Conservation (phyloP, 1,284 basidiomycete species). For the Phenoliferia sp. region DNA sequence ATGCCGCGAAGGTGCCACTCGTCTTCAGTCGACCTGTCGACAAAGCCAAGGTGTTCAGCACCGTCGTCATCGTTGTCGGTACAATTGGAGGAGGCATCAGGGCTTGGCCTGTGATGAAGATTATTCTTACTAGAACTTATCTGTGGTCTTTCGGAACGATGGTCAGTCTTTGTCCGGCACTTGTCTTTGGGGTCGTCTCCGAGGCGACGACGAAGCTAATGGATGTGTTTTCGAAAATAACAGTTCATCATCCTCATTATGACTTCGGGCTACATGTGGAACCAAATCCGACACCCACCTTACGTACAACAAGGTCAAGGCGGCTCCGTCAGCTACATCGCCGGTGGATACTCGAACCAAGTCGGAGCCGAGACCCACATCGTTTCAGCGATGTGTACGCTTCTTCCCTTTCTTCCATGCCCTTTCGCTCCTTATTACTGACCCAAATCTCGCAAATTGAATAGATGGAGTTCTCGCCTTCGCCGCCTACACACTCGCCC, state of each 20-base stretch:
- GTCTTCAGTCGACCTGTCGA: constrained; percentile 40
- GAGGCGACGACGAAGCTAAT: background rate
- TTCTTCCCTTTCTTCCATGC: background rate
- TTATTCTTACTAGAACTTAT: constrained; percentile 65
- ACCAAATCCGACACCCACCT: constrained; percentile 78
- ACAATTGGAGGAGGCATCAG: constrained; percentile 50
- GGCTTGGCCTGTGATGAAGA: constrained; percentile 49
- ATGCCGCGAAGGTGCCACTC: constrained; percentile 50
- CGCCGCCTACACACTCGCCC: constrained; percentile 74
- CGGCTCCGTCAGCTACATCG: constrained; percentile 69
- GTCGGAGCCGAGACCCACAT: constrained; percentile 90
- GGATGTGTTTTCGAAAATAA: too few relatives aligned
- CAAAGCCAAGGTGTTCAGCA: constrained; percentile 35
- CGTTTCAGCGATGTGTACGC: constrained; percentile 77
- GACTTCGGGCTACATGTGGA: constrained; percentile 95
- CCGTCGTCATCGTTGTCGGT: constrained; percentile 29
- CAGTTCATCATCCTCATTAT: constrained; percentile 62
- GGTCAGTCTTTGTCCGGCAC: constrained; percentile 39
- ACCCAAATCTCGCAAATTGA: background rate
- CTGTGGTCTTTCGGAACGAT: constrained; percentile 65
- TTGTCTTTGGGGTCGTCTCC: background rate
- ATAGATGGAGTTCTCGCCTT: constrained; percentile 63
- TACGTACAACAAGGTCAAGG: constrained; percentile 52
- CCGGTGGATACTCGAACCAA: constrained; percentile 82
- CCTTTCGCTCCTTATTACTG: background rate